Percentiles rank a stretch among this genome's conserved stretches.
phyloP scores from a whole-genome alignment of 2,329 filamentous ascomycete genomes.

The Paecilomyces sp. region DNA sequence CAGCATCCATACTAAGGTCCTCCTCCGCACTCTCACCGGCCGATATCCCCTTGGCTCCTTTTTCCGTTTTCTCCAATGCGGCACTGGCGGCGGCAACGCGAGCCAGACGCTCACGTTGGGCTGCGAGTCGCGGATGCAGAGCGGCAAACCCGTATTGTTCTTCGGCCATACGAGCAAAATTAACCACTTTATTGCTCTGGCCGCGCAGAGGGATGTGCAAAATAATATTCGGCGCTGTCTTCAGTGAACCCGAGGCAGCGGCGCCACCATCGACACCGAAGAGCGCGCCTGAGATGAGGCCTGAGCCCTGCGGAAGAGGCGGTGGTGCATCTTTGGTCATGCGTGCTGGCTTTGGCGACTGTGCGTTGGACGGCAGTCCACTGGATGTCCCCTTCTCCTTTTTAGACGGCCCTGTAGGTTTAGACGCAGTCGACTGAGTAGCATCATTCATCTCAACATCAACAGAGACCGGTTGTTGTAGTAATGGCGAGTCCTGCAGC shows the following conservation, averaged over 20 bases:
- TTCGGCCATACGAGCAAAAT: slow-evolving; percentile 89
- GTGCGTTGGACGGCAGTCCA: slow-evolving; percentile 45
- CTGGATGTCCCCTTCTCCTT: slow-evolving; percentile 39
- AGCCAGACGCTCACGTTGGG: slow-evolving; percentile 77
- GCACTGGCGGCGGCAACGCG: slow-evolving; percentile 85
- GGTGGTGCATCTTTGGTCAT: slow-evolving; percentile 49
- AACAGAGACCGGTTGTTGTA: slow-evolving; percentile 12
- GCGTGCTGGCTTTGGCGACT: slow-evolving; percentile 49
- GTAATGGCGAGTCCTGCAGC: slow-evolving; percentile 6
- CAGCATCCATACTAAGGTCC: slow-evolving; percentile 85
- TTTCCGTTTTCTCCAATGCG: slow-evolving; percentile 69
- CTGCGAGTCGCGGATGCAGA: slow-evolving; percentile 81
- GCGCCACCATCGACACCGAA: slow-evolving; percentile 48
- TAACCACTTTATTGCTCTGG: slow-evolving; percentile 83
- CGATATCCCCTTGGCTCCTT: slow-evolving; percentile 57
- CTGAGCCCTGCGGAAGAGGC: slow-evolving; percentile 55
- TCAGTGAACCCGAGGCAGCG: slow-evolving; percentile 33
- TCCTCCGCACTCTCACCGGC: slow-evolving; percentile 70
- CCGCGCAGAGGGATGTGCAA: slow-evolving; percentile 75
- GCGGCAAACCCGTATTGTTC: slow-evolving; percentile 93
- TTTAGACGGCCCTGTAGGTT: slow-evolving; percentile 24
- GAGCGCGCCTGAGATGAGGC: slow-evolving; percentile 55
- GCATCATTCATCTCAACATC: not conserved
- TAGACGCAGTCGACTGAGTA: slow-evolving; percentile 3
- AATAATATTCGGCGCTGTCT: slow-evolving; percentile 66